Base-by-base conservation (phyloP, 1,139 yeast genomes). In the Pichia sp. region DNA sequence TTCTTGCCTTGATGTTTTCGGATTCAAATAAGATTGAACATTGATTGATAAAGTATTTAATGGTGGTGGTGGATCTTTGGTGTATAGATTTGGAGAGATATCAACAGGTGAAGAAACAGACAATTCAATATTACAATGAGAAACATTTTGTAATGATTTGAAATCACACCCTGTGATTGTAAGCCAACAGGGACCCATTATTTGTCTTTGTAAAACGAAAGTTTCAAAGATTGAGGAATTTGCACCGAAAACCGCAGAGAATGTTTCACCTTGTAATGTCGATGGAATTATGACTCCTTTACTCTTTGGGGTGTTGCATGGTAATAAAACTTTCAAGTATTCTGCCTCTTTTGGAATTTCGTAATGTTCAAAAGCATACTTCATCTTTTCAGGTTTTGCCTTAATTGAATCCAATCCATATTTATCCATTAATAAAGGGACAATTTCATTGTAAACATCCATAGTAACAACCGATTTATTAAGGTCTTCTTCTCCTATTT, bases 181-280 rank as follows among this genome's bases (percentile, higher is more conserved):
- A 46, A 92, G 70, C 98, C 98, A 92, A 63, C 98, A 89, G 1
- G 99, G 99, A 7, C 99, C 99, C 96, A 89, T 89, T 39, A 92
- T 74, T 56, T 84, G 82, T 57, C 86, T 76, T 63, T 85, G 87
- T 29, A 89, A 63, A 13, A 88, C 95, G 67, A 92, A 88, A 15
- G 88, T 76, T 68, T 92, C 98, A 66, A 92, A 89, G 38, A 87
- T 72, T 50, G 76, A 75, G 3, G 94, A 68, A 51, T 74, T 78
- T 5, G 88, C 73, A 42, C 98, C 98, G 68, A 90, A 89, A 4
- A 88, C 87, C 51, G 78, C 85, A 23, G 75, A 70, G 62, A 86
- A 90, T 0, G 95, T 85, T 46, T 78, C 81, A 50, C 97, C 96
- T 53, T 77, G 79, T 34, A 83, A 64, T 48, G 80, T 82, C 1